Evolutionary conservation across 164 flowering plant genomes (phyloP).

Genomic region (Malania oleifera): DNA sequence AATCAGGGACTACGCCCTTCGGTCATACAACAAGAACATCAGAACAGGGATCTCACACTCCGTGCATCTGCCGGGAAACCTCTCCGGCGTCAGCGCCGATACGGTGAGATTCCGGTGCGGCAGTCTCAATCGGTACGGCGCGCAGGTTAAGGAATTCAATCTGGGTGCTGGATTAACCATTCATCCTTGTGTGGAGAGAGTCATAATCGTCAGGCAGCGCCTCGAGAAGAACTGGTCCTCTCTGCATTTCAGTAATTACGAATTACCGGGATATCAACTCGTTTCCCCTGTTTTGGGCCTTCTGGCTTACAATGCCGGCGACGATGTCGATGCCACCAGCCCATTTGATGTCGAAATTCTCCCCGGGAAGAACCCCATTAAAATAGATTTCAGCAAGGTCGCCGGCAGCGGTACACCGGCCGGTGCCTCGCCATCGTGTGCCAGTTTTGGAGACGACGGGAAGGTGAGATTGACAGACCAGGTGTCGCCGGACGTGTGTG

Average conservation of each 20-base stretch:
- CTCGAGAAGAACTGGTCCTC: conserved; percentile 63
- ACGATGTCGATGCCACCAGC: conserved; percentile 21
- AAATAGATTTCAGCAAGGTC: conserved; percentile 47
- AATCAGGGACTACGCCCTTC: conserved; percentile 61
- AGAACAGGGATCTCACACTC: conserved; percentile 49
- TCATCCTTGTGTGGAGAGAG: conserved; percentile 65
- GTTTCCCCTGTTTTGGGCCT: conserved; percentile 76
- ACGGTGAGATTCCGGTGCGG: conserved; percentile 66
- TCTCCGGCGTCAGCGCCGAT: conserved; percentile 55
- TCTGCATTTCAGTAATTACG: conserved; percentile 40
- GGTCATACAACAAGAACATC: conserved; percentile 29
- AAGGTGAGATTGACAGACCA: conserved; percentile 40
- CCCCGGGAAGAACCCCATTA: conserved; percentile 42
- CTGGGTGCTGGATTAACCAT: conserved; percentile 41
- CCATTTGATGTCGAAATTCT: conserved; percentile 43
- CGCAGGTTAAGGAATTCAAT: conserved; percentile 53
- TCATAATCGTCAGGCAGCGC: conserved; percentile 53
- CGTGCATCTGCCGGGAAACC: conserved; percentile 48
- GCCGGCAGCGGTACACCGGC: background rate
- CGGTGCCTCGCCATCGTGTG: conserved; percentile 47
- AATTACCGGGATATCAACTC: conserved; percentile 60
- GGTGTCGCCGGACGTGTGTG: conserved; percentile 37
- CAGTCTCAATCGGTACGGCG: conserved; percentile 75
- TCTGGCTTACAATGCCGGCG: conserved; percentile 54
- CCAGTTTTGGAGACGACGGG: conserved; percentile 56